Percentiles rank a stretch among this genome's conserved stretches.
These are phyloP conservation scores for Aegilops longissima DNA, from an alignment of 176 grass and related monocot species.

Conservation along the genomic window DNA sequence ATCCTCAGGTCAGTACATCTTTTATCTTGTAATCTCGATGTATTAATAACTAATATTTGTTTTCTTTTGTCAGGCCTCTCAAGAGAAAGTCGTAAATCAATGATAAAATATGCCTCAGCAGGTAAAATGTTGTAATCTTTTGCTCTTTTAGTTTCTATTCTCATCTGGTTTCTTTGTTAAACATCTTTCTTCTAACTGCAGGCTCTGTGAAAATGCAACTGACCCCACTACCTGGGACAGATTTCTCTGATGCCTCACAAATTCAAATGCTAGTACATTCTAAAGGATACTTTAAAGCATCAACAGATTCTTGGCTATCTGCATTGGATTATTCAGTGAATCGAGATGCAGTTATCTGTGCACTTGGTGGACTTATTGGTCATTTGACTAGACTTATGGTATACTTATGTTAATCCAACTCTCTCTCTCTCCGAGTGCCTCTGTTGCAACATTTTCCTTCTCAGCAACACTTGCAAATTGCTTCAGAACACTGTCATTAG, in stretches of 20 bases:
- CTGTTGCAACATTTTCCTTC: constrained; percentile 8
- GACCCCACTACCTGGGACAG: constrained; percentile 42
- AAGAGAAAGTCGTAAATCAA: constrained; percentile 60
- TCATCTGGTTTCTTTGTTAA: neutral
- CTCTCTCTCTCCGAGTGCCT: neutral
- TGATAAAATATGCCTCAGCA: constrained; percentile 85
- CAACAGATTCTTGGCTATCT: constrained; percentile 60
- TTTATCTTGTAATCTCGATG: constrained; percentile 14
- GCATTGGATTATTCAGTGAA: constrained; percentile 57
- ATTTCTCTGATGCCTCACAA: constrained; percentile 68
- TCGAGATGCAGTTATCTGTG: constrained; percentile 62
- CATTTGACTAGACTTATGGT: constrained; percentile 94
- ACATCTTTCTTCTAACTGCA: constrained; percentile 41
- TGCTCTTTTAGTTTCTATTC: neutral
- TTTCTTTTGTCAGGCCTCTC: constrained; percentile 69
- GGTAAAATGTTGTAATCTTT: constrained; percentile 40
- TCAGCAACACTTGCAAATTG: neutral
- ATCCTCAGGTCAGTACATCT: constrained; percentile 68
- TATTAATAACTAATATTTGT: constrained; percentile 13
- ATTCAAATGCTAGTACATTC: constrained; percentile 61
- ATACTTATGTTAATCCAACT: constrained; percentile 21
- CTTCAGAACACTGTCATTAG: neutral
- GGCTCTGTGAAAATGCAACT: constrained; percentile 81
- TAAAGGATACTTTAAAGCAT: constrained; percentile 84
- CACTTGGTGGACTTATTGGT: constrained; percentile 76